A percentile compares a stretch with the other conserved stretches of the same genome.
Conservation (phyloP, 495 filamentous ascomycete genomes). For the Podospora fimiseda region DNA sequence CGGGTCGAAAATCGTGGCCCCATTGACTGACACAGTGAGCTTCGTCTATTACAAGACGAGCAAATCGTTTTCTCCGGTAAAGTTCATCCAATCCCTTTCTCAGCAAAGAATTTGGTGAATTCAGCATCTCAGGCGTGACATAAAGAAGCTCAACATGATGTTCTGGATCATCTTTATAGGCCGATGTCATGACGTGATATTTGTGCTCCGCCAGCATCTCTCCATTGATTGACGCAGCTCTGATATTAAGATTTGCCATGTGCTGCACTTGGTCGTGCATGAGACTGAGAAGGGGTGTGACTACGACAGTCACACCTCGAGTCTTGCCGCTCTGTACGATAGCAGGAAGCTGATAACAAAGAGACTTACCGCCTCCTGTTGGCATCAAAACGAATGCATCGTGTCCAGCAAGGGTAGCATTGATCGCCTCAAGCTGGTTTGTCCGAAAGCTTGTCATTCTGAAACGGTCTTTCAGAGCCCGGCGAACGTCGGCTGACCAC, state of each 20-base stretch:
- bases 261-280: slow-evolving; percentile 95
- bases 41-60: slow-evolving; percentile 93
- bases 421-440: slow-evolving; percentile 95
- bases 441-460: slow-evolving; percentile 74
- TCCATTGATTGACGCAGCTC: slow-evolving; percentile 72
- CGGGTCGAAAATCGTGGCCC: slow-evolving; percentile 97
- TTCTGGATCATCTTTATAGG: slow-evolving; percentile 59
- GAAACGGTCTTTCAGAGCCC: slow-evolving; percentile 71
- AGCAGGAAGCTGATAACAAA: slow-evolving; percentile 94
- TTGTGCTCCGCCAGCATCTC: slow-evolving; percentile 54
- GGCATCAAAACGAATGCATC: slow-evolving; percentile 96
- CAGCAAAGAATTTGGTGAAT: slow-evolving; percentile 58
- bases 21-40: slow-evolving; percentile 98
- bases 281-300: slow-evolving; percentile 89
- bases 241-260: slow-evolving; percentile 64
- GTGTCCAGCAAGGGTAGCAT: slow-evolving; percentile 78
- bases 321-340: slow-evolving; percentile 76
- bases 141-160: slow-evolving; percentile 77
- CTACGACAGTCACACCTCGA: slow-evolving; percentile 79
- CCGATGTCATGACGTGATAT: slow-evolving; percentile 50
- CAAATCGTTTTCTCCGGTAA: slow-evolving; percentile 59
- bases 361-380: slow-evolving; percentile 91
- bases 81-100: slow-evolving; percentile 55
- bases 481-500: slow-evolving; percentile 84
- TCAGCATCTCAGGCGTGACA: slow-evolving; percentile 94